Conservation (phyloP, 73 alveolate genomes). For the Paramecium pentaurelia region DNA sequence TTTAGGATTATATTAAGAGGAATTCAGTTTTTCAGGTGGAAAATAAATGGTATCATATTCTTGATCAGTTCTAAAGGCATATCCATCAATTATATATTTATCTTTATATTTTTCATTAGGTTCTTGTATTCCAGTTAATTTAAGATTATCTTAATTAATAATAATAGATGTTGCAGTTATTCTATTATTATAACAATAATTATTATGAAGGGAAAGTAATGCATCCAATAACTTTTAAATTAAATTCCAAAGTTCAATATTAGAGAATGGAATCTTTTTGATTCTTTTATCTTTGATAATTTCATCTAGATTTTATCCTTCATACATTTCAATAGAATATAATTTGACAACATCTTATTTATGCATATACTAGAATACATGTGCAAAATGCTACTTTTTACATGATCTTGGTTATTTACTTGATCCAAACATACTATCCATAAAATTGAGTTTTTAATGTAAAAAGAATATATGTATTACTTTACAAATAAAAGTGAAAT, state of each 20-base stretch:
- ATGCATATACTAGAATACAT: background rate
- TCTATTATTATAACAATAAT: background rate
- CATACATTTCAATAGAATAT: background rate
- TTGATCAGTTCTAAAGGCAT: background rate
- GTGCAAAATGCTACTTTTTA: background rate
- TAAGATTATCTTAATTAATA: background rate
- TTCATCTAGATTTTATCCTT: background rate
- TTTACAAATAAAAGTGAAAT: background rate
- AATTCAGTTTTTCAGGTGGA: background rate
- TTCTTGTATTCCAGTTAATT: constrained; percentile 22
- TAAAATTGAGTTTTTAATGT: background rate
- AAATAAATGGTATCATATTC: background rate
- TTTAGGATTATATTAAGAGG: background rate
- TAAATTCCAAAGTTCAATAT: background rate
- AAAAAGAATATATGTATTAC: background rate
- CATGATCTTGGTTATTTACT: background rate
- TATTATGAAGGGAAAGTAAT: background rate
- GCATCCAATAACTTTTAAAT: background rate
- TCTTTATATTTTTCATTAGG: constrained; percentile 18
- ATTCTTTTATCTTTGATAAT: background rate
- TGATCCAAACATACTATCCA: background rate
- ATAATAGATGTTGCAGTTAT: background rate
- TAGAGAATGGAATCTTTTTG: background rate
- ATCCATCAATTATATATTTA: background rate
- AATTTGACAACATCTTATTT: background rate